Evolutionary conservation across 2,329 filamentous ascomycete genomes (phyloP).

Genomic region (Penicillium psychrosexuale): DNA sequence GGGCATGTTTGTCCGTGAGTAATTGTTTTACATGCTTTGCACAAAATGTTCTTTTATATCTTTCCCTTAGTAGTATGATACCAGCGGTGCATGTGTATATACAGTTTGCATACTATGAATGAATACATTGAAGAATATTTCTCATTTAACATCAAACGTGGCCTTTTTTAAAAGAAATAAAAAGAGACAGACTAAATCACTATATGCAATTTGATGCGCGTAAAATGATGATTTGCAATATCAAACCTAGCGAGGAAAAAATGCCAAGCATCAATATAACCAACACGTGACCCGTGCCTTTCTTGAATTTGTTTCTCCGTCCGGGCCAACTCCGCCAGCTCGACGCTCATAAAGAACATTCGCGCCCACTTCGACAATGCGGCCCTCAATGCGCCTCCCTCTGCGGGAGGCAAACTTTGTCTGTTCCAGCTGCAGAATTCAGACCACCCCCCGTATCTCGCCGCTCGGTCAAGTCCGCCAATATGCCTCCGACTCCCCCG

Average conservation of each 20-base stretch:
- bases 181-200: neutral
- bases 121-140: neutral
- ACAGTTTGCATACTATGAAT: conserved; percentile 16
- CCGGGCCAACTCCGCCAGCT: conserved; percentile 17
- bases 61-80: conserved; percentile 14
- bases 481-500: conserved; percentile 34
- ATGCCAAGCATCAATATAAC: conserved; percentile 13
- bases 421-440: conserved; percentile 42
- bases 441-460: conserved; percentile 31
- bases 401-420: conserved; percentile 40
- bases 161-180: too few species aligned
- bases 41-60: conserved; percentile 1
- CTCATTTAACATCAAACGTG: too few species aligned
- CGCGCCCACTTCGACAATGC: conserved; percentile 33
- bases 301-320: conserved; percentile 25
- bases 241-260: neutral
- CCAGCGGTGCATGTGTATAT: conserved; percentile 26
- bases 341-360: conserved; percentile 1
- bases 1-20: conserved; percentile 64
- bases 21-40: conserved; percentile 17
- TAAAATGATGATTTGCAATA: neutral
- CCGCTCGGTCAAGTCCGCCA: conserved; percentile 34
- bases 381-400: conserved; percentile 37
- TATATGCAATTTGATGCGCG: neutral
- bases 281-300: conserved; percentile 26